These are phyloP conservation scores for Basidiobolus meristosporus DNA, from an alignment of 371 early-diverging fungal genomes.

Conservation along the genomic window DNA sequence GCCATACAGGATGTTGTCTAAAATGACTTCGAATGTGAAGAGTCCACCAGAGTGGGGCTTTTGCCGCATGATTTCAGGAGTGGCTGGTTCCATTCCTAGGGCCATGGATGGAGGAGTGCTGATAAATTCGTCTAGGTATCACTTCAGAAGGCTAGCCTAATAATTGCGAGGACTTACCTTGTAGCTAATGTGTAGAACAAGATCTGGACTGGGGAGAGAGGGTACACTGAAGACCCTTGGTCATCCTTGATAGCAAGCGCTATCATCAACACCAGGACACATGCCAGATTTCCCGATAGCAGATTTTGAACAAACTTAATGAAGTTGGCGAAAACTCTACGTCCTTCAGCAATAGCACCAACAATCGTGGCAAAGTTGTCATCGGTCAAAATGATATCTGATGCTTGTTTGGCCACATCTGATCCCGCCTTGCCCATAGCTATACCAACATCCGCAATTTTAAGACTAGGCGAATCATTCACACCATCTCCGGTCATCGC, in stretches of 20 bases:
- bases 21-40: conserved; percentile 35
- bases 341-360: conserved; percentile 59
- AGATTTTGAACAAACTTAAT: conserved; percentile 79
- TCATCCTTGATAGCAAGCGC: conserved; percentile 44
- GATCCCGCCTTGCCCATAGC: conserved; percentile 85
- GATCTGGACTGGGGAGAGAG: conserved; percentile 64
- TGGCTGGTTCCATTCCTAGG: conserved; percentile 68
- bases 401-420: conserved; percentile 81
- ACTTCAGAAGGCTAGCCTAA: too few relatives aligned
- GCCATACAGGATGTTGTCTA: conserved; percentile 59
- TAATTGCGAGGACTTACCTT: too few relatives aligned
- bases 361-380: conserved; percentile 84
- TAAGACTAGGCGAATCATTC: conserved; percentile 82
- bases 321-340: conserved; percentile 80
- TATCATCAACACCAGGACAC: conserved; percentile 40
- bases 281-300: conserved; percentile 55
- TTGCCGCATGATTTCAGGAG: conserved; percentile 54
- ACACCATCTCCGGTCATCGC: conserved; percentile 87
- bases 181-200: too few relatives aligned
- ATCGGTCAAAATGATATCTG: conserved; percentile 76
- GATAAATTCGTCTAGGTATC: conserved; percentile 70
- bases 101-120: conserved; percentile 70
- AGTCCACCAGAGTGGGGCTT: conserved; percentile 65
- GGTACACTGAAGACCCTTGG: conserved; percentile 37
- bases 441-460: conserved; percentile 79